Conservation (phyloP, 352 stramenopile species). For the Globisporangium okanoganense region DNA sequence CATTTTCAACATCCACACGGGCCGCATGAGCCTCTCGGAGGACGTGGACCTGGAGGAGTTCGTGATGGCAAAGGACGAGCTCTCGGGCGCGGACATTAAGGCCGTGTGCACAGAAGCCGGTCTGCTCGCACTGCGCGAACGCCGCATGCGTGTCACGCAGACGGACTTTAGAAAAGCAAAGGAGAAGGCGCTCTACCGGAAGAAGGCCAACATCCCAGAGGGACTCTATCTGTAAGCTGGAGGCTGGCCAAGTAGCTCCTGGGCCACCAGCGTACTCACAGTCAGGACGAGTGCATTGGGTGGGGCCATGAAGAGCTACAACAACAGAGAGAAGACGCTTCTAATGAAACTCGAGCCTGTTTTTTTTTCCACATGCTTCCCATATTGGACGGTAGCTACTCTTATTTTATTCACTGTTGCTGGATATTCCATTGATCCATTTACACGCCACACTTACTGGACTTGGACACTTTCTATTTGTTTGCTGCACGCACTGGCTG, state of each 20-base stretch:
- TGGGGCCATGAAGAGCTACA: not conserved
- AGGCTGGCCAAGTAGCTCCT: not conserved
- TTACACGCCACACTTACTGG: conserved; percentile 6
- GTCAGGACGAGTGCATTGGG: not conserved
- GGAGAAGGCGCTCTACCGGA: conserved; percentile 99
- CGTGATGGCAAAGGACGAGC: conserved; percentile 99
- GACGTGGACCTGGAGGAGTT: conserved; percentile 99
- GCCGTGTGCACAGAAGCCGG: conserved; percentile 99
- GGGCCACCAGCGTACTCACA: not conserved
- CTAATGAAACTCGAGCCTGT: not conserved
- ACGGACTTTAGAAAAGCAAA: conserved; percentile 99
- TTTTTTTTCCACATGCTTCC: not conserved
- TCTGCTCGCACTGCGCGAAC: conserved; percentile 97
- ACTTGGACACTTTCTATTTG: not conserved
- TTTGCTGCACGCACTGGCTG: not conserved
- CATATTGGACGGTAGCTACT: conserved; percentile 1
- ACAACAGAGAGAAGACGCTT: not conserved
- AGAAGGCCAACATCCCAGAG: conserved; percentile 99
- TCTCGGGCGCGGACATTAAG: conserved; percentile 99
- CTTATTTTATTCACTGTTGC: conserved; percentile 5
- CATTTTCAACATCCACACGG: conserved; percentile 99
- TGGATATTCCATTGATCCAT: conserved; percentile 6
- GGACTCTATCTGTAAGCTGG: conserved; percentile 95
- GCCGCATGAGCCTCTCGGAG: conserved; percentile 96
- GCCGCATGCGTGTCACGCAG: conserved; percentile 99